Conservation (phyloP, 2,329 filamentous ascomycete genomes). For the Aspergillus sp. region DNA sequence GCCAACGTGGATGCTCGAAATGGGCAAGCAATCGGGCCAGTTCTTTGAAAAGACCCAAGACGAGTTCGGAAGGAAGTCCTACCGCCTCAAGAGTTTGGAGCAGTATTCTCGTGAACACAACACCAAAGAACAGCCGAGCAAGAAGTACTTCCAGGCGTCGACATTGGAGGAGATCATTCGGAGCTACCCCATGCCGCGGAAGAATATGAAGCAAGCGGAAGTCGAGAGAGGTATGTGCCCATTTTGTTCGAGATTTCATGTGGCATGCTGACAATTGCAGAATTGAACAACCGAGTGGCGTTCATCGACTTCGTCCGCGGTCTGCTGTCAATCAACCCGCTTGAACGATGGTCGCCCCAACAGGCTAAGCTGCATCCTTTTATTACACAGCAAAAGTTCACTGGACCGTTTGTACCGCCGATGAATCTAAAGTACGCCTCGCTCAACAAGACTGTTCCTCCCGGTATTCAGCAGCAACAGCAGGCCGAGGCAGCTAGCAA, state of each 20-base stretch:
- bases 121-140: constrained; percentile 97
- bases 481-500: constrained; percentile 92
- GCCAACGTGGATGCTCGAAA: constrained; percentile 98
- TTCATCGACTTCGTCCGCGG: constrained; percentile 98
- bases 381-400: constrained; percentile 97
- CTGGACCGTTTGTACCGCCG: constrained; percentile 88
- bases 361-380: constrained; percentile 97
- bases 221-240: constrained; percentile 75
- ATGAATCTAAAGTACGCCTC: constrained; percentile 92
- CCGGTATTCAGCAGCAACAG: constrained; percentile 90
- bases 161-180: constrained; percentile 96
- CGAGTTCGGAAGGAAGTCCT: constrained; percentile 85
- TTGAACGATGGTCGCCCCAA: constrained; percentile 95
- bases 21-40: constrained; percentile 94
- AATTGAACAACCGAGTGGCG: constrained; percentile 96
- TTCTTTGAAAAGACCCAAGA: constrained; percentile 93
- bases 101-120: constrained; percentile 93
- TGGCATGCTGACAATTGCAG: constrained; percentile 44
- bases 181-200: constrained; percentile 94
- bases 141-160: constrained; percentile 96
- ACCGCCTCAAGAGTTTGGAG: constrained; percentile 93
- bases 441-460: constrained; percentile 78
- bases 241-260: background rate
- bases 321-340: constrained; percentile 84
- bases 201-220: constrained; percentile 98